These are phyloP conservation scores for Termitomyces sp. DNA, from an alignment of 768 basidiomycete genomes.

Conservation along the genomic window DNA sequence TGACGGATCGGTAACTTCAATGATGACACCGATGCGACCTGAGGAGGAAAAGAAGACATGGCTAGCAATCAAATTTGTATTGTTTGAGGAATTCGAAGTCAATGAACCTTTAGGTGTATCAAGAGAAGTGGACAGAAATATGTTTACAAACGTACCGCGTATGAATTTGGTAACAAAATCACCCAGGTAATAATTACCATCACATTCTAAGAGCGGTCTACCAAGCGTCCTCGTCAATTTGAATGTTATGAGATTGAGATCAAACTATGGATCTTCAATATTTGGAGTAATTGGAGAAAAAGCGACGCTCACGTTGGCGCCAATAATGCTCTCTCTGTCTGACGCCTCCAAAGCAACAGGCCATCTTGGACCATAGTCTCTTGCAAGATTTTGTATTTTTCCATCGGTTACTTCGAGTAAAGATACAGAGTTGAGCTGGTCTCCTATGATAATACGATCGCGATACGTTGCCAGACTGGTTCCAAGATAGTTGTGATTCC, in stretches of 20 bases:
- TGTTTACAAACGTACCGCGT: constrained; percentile 36
- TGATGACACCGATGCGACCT: constrained; percentile 72
- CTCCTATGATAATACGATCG: constrained; percentile 62
- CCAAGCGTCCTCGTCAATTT: constrained; percentile 36
- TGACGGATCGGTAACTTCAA: constrained; percentile 48
- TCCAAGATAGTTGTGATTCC: constrained; percentile 83
- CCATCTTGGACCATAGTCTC: constrained; percentile 73
- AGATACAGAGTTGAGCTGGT: constrained; percentile 76
- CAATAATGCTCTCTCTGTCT: constrained; percentile 52
- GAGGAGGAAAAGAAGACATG: constrained; percentile 74
- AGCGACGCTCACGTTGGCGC: constrained; percentile 57
- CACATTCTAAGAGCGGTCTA: constrained; percentile 46
- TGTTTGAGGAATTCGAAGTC: constrained; percentile 35
- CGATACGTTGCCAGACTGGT: constrained; percentile 54
- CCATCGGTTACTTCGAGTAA: constrained; percentile 45
- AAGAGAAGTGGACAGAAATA: background rate
- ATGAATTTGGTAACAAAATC: constrained; percentile 77
- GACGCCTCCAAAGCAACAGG: constrained; percentile 61
- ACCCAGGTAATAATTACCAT: constrained; percentile 68
- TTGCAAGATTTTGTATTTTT: constrained; percentile 50
- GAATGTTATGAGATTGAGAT: constrained; percentile 65
- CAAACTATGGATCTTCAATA: constrained; percentile 36
- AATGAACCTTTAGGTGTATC: constrained; percentile 44
- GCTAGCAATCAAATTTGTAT: constrained; percentile 41
- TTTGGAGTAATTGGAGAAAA: constrained; percentile 5